Evolutionary conservation across 2,329 filamentous ascomycete species (phyloP).

Genomic region (Diaporthe humulicola): DNA sequence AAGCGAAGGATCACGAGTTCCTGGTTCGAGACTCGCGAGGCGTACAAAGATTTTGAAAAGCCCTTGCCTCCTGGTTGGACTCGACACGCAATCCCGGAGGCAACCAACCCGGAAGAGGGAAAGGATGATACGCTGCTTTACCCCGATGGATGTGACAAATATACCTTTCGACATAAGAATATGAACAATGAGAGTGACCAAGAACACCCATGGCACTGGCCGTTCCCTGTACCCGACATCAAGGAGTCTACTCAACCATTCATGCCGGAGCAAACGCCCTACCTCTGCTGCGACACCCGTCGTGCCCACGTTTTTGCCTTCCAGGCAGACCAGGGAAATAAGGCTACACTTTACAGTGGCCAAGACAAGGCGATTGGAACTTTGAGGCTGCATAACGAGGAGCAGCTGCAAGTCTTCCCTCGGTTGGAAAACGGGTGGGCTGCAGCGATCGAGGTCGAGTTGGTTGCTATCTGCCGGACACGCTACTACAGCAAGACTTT

Average conservation of each 20-base stretch:
- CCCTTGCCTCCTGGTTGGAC: background rate
- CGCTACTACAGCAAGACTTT: background rate
- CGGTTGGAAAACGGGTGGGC: background rate
- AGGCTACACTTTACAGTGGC: background rate
- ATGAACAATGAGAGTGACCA: background rate
- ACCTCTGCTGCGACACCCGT: background rate
- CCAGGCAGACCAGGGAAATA: background rate
- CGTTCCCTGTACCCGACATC: background rate
- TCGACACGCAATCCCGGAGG: background rate
- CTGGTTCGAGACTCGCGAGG: background rate
- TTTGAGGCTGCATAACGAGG: background rate
- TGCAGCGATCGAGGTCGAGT: background rate
- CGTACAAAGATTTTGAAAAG: background rate
- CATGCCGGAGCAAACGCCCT: slow-evolving; percentile 2
- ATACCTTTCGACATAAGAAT: background rate
- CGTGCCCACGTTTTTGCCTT: background rate
- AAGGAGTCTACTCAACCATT: background rate
- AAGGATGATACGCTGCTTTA: background rate
- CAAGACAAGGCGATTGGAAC: background rate
- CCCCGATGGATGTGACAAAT: background rate
- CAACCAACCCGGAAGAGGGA: background rate
- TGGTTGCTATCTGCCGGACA: background rate
- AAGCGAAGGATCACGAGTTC: background rate
- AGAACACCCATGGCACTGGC: background rate
- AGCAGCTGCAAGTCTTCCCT: background rate